Percentiles rank a stretch among this genome's conserved stretches.
phyloP scores from a whole-genome alignment of 176 grass and related monocot species.

The Aegilops speltoides region DNA sequence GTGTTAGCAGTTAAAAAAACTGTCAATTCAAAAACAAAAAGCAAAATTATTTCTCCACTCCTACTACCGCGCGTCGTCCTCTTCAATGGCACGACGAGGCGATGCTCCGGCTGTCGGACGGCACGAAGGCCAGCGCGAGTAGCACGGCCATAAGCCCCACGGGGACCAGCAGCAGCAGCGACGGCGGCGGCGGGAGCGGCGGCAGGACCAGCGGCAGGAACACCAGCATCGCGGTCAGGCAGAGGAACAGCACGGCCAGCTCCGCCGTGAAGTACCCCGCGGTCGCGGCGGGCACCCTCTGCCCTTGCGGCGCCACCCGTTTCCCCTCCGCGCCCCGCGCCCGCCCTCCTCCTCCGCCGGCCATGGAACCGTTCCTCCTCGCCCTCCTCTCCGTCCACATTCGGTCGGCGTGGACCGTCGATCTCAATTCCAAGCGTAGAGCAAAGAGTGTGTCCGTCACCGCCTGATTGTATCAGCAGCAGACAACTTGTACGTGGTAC shows the following conservation, averaged over 20 bases:
- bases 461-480: not conserved
- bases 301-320: not conserved
- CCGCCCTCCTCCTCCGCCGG: not conserved
- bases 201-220: slow-evolving; percentile 56
- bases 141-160: slow-evolving; percentile 58
- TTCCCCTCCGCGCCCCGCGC: not conserved
- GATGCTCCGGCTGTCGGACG: slow-evolving; percentile 17
- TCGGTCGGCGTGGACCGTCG: not conserved
- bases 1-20: not conserved
- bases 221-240: slow-evolving; percentile 51
- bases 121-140: slow-evolving; percentile 46
- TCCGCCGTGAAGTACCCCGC: slow-evolving; percentile 43
- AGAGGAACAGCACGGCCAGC: slow-evolving; percentile 35
- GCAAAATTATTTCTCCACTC: not conserved
- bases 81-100: slow-evolving; percentile 26
- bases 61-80: not conserved
- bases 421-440: not conserved
- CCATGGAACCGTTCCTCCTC: not conserved
- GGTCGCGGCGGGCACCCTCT: not conserved
- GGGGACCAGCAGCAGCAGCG: slow-evolving; percentile 38
- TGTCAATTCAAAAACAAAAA: not conserved
- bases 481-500: not conserved
- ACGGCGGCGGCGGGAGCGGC: slow-evolving; percentile 56
- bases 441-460: not conserved
- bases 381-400: not conserved